Evolutionary conservation across 139 green algal species (phyloP).

Genomic region (Chlorella sp.): DNA sequence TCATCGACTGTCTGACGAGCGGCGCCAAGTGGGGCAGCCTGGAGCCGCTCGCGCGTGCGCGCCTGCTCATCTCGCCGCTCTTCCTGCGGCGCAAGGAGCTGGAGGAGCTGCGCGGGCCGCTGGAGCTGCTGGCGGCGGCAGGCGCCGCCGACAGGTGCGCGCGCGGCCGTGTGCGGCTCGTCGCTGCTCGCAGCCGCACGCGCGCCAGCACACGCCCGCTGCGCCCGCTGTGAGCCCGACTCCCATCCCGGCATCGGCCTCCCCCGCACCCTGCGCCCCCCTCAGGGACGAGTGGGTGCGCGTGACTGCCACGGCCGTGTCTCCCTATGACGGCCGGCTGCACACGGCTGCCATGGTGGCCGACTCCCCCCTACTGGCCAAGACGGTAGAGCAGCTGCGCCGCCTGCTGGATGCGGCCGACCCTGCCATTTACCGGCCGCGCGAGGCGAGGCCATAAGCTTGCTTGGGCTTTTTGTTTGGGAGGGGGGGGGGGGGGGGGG

Average conservation of each 20-base stretch:
- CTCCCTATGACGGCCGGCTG: slow-evolving; percentile 33
- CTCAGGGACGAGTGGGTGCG: slow-evolving; percentile 42
- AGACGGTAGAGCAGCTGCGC: slow-evolving; percentile 11
- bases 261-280: not conserved
- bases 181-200: not conserved
- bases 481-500: not conserved
- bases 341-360: slow-evolving; percentile 21
- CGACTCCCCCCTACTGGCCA: slow-evolving; percentile 17
- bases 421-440: slow-evolving; percentile 22
- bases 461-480: not conserved
- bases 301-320: slow-evolving; percentile 24
- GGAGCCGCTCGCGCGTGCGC: slow-evolving; percentile 30
- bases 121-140: slow-evolving; percentile 12
- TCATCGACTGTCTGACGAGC: slow-evolving; percentile 27
- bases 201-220: not conserved
- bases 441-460: slow-evolving; percentile 10
- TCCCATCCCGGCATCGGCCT: no score
- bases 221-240: not conserved
- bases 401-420: slow-evolving; percentile 3
- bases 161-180: not conserved
- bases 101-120: slow-evolving; percentile 10
- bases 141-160: slow-evolving; percentile 15
- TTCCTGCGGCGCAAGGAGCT: slow-evolving; percentile 30
- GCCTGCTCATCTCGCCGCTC: slow-evolving; percentile 37
- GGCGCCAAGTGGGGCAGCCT: slow-evolving; percentile 35